Percentiles rank a stretch among this genome's conserved stretches.
These are phyloP conservation scores for Tricholoma sp. DNA, from an alignment of 768 basidiomycete species.

Conservation along the genomic window DNA sequence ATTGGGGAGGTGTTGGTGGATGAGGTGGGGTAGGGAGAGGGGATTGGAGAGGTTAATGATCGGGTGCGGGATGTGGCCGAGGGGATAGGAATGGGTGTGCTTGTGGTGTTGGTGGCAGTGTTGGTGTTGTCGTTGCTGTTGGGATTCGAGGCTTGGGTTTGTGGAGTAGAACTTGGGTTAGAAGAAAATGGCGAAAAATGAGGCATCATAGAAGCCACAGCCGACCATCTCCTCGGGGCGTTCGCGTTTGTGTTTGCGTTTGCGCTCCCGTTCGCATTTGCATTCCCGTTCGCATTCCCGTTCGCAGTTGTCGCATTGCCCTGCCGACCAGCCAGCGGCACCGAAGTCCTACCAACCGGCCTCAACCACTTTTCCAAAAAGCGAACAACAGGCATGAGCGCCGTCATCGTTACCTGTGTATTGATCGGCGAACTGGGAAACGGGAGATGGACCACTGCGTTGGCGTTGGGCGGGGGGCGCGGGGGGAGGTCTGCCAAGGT, in stretches of 20 bases:
- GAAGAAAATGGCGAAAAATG: slow-evolving; percentile 31
- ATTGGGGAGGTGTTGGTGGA: slow-evolving; percentile 8
- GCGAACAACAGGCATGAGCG: slow-evolving; percentile 56
- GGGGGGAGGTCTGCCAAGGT: slow-evolving; percentile 32
- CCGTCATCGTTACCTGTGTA: slow-evolving; percentile 45
- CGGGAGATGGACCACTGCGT: slow-evolving; percentile 65
- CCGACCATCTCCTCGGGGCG: slow-evolving; percentile 28
- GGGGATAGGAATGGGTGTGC: slow-evolving; percentile 9
- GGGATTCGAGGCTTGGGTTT: slow-evolving; percentile 14
- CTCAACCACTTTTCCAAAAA: slow-evolving; percentile 65
- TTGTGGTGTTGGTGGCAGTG: background rate
- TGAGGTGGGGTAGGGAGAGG: slow-evolving; percentile 15
- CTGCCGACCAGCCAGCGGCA: no score
- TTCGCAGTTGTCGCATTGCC: no score
- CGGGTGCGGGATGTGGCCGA: slow-evolving; percentile 25
- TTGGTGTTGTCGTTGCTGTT: background rate
- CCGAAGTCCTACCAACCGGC: slow-evolving; percentile 37
- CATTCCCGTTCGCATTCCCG: background rate
- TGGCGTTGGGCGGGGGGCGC: slow-evolving; percentile 68
- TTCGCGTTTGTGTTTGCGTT: slow-evolving; percentile 9
- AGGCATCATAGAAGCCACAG: slow-evolving; percentile 36
- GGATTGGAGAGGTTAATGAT: slow-evolving; percentile 29
- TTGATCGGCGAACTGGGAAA: slow-evolving; percentile 67
- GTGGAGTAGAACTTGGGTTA: slow-evolving; percentile 15
- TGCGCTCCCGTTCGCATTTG: background rate